Base-by-base conservation (phyloP, 1,284 basidiomycete genomes). In the Ustilago hordei region DNA sequence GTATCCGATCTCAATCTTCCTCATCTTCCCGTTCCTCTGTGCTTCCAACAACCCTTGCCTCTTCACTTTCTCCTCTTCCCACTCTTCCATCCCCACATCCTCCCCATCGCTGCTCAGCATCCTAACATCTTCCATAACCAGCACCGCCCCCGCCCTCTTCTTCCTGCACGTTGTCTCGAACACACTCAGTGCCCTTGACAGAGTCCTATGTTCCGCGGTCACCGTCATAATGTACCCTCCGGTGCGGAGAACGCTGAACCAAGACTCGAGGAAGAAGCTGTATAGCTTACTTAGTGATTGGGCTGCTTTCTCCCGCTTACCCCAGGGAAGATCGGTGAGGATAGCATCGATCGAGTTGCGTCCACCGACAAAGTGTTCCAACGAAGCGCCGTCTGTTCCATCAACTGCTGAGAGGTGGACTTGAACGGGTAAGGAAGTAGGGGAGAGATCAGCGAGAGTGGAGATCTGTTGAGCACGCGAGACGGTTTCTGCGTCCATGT, bases 1-100 rank as follows among this genome's bases (percentile, higher is more conserved):
- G 55, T 78, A 78, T 3, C 75, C 75, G 23, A 78, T 78, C 68
- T 78, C 75, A 55, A 78, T 66, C 65, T 74, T 78, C 35, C 75
- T 57, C 71, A 78, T 69, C 56, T 55, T 39, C 2, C 48, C 61
- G 35, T 70, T 78, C 13, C 71, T 35, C 36, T 62, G 6, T 0
- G 68, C 70, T 36, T 78, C 75, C 43, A 74, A 38, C 34, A 56
- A 31, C 0, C 70, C 75, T 38, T 78, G 75, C 28, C 31, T 17
- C 23, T 65, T 70, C 28, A 78, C 71, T 32, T 68, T 74, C 0
- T 65, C 63, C 39, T 78, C 68, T 39, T 78, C 71, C 28, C 58
- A 56, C 15, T 2, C 38, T 7, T n/a, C 39, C 52, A 60, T 36
- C 11, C 11, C 59, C 8, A n/a, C 38, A 15, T 15, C 45, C 4